phyloP scores from a whole-genome alignment of 257 asterid species.

The Sherardia arvensis region DNA sequence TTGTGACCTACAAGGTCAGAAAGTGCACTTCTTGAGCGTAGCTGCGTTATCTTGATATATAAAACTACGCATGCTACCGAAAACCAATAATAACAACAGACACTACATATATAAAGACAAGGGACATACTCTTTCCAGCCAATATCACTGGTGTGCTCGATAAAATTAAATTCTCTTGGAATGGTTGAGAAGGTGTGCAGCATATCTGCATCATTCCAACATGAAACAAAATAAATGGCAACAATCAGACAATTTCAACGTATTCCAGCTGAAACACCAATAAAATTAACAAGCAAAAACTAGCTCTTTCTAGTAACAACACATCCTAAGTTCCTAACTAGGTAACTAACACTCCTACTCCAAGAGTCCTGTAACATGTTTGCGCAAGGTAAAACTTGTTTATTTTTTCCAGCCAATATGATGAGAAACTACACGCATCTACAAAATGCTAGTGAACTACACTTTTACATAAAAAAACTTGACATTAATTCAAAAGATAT shows the following conservation, averaged over 20 bases:
- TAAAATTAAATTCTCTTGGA: conserved; percentile 63
- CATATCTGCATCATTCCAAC: conserved; percentile 32
- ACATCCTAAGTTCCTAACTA: not conserved
- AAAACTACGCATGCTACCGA: not conserved
- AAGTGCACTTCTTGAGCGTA: conserved; percentile 1
- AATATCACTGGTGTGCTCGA: conserved; percentile 68
- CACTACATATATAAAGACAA: not conserved
- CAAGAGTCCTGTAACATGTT: not conserved
- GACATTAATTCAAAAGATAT: not conserved
- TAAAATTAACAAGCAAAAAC: not conserved
- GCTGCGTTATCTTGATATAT: not conserved
- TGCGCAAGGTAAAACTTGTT: not conserved
- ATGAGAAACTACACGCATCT: not conserved
- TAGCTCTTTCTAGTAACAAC: not conserved
- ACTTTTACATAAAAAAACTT: too few species aligned
- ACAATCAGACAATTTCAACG: not conserved
- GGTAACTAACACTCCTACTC: not conserved
- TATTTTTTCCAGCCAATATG: not conserved
- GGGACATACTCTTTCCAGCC: conserved; percentile 71
- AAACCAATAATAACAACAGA: not conserved
- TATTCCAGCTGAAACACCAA: not conserved
- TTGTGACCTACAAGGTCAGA: conserved; percentile 31
- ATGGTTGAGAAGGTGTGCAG: conserved; percentile 51
- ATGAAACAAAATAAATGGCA: not conserved
- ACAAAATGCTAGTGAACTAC: not conserved